Evolutionary conservation across 768 basidiomycete genomes (phyloP).

Genomic region (Trichaptum fuscoviolaceum): DNA sequence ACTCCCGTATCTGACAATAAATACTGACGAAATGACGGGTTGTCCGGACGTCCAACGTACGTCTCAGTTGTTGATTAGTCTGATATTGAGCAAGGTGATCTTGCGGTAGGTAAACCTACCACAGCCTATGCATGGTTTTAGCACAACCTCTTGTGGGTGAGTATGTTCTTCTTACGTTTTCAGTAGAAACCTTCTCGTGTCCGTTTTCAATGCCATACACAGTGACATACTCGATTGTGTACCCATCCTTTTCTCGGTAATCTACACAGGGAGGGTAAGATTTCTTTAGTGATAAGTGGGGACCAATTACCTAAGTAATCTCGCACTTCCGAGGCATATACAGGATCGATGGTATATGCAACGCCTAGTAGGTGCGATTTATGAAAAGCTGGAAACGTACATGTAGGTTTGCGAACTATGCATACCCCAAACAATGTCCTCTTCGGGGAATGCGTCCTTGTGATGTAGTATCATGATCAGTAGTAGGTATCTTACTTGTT

Average conservation of each 20-base stretch:
- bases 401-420: background rate
- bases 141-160: slow-evolving; percentile 3
- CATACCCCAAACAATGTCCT: slow-evolving; percentile 83
- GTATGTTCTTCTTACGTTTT: slow-evolving; percentile 35
- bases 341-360: slow-evolving; percentile 83
- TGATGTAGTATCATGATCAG: background rate
- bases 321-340: slow-evolving; percentile 67
- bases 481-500: background rate
- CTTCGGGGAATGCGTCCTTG: slow-evolving; percentile 64
- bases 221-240: slow-evolving; percentile 75
- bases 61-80: slow-evolving; percentile 42
- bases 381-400: background rate
- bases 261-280: slow-evolving; percentile 38
- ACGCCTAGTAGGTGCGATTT: slow-evolving; percentile 46
- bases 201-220: slow-evolving; percentile 58
- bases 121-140: slow-evolving; percentile 3
- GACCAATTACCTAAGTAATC: slow-evolving; percentile 67
- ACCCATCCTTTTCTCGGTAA: slow-evolving; percentile 91
- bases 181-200: slow-evolving; percentile 49
- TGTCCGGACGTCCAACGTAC: slow-evolving; percentile 83
- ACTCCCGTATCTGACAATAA: background rate
- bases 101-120: slow-evolving; percentile 11
- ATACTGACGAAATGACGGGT: slow-evolving; percentile 78
- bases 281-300: background rate
- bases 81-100: slow-evolving; percentile 48